A percentile compares a stretch with the other conserved stretches of the same genome.
phyloP scores from a whole-genome alignment of 2,329 filamentous ascomycete species.

The Ceratocystis cacaofunesta region DNA sequence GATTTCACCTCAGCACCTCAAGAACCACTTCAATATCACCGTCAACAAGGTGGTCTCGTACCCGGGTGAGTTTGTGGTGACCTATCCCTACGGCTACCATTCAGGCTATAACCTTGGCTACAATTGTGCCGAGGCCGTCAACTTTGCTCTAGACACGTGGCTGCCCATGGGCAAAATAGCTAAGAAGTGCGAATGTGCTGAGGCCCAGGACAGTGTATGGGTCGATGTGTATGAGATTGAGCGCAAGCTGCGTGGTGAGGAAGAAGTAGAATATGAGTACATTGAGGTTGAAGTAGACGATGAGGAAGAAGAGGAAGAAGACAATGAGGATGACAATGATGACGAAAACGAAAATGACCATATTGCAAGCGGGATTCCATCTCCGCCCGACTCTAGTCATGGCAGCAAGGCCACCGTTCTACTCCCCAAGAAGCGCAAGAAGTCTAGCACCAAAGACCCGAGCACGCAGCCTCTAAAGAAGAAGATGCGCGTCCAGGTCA shows the following conservation, averaged over 20 bases:
- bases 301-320: conserved; percentile 34
- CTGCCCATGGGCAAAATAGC: conserved; percentile 87
- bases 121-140: conserved; percentile 97
- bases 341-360: conserved; percentile 50
- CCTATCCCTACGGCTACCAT: conserved; percentile 95
- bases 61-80: conserved; percentile 95
- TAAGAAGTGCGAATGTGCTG: conserved; percentile 90
- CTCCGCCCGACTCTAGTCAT: conserved; percentile 60
- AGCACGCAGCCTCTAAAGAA: conserved; percentile 31
- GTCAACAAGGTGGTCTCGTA: conserved; percentile 94
- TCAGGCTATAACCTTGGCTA: conserved; percentile 97
- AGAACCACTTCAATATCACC: conserved; percentile 81
- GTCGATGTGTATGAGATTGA: conserved; percentile 94
- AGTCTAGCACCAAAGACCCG: conserved; percentile 35
- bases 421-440: conserved; percentile 27
- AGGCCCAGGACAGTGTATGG: conserved; percentile 95
- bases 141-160: conserved; percentile 93
- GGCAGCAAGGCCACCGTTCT: conserved; percentile 35
- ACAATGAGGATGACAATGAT: conserved; percentile 42
- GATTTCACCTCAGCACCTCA: conserved; percentile 77
- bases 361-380: conserved; percentile 46
- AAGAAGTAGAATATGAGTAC: conserved; percentile 61
- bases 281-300: conserved; percentile 59
- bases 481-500: conserved; percentile 49
- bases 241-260: conserved; percentile 79